Evolutionary conservation across 140 eudicot species (phyloP), one percentile per base, ranked within the genome.

Genomic region (Stevia rebaudiana): DNA sequence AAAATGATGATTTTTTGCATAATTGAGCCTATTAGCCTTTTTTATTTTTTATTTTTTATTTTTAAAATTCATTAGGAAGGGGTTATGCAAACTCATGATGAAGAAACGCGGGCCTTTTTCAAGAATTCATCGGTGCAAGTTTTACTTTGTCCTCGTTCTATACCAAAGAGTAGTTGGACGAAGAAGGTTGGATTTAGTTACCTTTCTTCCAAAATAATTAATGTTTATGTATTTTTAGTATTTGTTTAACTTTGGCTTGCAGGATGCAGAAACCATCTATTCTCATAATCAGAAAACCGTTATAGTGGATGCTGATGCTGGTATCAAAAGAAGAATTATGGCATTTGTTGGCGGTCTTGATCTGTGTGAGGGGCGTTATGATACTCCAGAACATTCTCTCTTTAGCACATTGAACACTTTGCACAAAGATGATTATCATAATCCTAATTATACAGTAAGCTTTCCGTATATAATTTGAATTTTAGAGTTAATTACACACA

Each of bases 321-420:
- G 87, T 22, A 48, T 62, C 28, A 73, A 72, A 69, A 67, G 95
- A 81, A 74, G 82, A 66, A 83, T 86, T 21, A 68, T 86, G 67
- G 88, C 91, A n/a, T 86, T 83, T 64, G 80, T 86, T 70, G 95
- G 95, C 24, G 95, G 95, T 5, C 91, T 86, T 61, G 95, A 86
- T 56, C 42, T 86, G 24, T 83, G 88, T 44, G 68, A 4, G n/a
- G 95, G 95, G 19, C 76, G 95, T 61, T 86, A 86, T 50, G 95
- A 86, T 31, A 80, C 91, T 58, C 95, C 83, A 4, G 50, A 76
- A 55, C 95, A 86, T 44, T 77, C 81, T 23, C 56, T 86, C 12
- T 86, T 83, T 61, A 73, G 80, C 57, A 83, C 95, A 8, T 68
- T 78, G 59, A 54, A 78, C 60, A 86, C 83, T 2, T 41, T 83